Percentiles rank a stretch among this genome's conserved stretches.
These are phyloP conservation scores for Starmerella floris DNA, from an alignment of 805 yeast genomes.

Conservation along the genomic window DNA sequence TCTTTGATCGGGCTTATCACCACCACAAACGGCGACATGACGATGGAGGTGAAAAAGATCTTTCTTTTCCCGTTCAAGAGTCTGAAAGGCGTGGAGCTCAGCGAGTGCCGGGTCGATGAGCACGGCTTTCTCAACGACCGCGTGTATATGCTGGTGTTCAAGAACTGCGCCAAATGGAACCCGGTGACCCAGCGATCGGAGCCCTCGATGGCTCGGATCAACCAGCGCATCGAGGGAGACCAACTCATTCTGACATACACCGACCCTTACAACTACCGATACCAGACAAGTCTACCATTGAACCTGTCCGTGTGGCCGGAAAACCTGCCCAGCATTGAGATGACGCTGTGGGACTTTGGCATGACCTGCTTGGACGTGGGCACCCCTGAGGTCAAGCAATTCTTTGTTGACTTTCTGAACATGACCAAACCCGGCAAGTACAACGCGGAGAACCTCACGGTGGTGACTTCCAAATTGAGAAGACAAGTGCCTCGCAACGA, in stretches of 20 bases:
- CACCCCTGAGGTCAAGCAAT: slow-evolving; percentile 15
- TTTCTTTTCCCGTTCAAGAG: slow-evolving; percentile 27
- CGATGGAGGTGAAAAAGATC: slow-evolving; percentile 14
- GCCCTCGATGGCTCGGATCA: slow-evolving; percentile 22
- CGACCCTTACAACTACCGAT: slow-evolving; percentile 3
- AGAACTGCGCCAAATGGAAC: slow-evolving; percentile 11
- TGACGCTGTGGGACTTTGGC: slow-evolving; percentile 24
- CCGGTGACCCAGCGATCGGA: slow-evolving; percentile 25
- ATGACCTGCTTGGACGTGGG: slow-evolving; percentile 22
- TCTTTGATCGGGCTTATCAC: too few species aligned
- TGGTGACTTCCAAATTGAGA: slow-evolving; percentile 21
- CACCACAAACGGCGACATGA: too few species aligned
- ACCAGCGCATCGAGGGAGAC: slow-evolving; percentile 15
- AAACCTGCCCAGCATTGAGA: slow-evolving; percentile 7
- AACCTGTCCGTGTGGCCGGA: slow-evolving; percentile 6
- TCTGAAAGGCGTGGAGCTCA: slow-evolving; percentile 23
- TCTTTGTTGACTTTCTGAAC: slow-evolving; percentile 4
- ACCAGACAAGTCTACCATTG: slow-evolving; percentile 15
- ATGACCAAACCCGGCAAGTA: slow-evolving; percentile 3
- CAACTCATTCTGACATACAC: slow-evolving; percentile 15
- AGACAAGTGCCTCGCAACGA: slow-evolving; percentile 18
- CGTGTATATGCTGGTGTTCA: slow-evolving; percentile 23
- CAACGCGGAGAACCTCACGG: slow-evolving; percentile 14
- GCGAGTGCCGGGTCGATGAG: slow-evolving; percentile 20
- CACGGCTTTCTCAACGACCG: slow-evolving; percentile 28